A percentile compares a stretch with the other conserved stretches of the same genome.
Conservation (phyloP, 2,329 filamentous ascomycete species). For the Aureobasidium lini region DNA sequence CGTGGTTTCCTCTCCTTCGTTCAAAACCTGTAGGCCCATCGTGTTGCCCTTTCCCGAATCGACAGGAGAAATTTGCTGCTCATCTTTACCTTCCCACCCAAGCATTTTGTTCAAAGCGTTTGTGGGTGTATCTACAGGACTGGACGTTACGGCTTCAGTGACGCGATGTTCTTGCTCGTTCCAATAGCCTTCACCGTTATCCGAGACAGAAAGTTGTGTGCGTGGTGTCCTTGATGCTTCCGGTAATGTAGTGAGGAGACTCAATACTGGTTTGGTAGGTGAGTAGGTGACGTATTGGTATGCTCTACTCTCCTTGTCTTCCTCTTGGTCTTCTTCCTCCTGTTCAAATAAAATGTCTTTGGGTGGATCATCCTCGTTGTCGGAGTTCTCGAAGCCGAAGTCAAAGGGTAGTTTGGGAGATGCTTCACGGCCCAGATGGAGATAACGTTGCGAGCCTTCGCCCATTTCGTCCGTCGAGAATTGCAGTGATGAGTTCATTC, state of each 20-base stretch:
- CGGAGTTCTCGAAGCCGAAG: neutral
- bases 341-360: neutral
- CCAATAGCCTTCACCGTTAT: neutral
- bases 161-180: neutral
- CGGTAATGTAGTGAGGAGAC: neutral
- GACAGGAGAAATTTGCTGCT: too few species aligned
- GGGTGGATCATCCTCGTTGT: neutral
- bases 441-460: conserved; percentile 31
- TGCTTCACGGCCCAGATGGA: conserved; percentile 34
- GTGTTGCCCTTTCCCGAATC: neutral
- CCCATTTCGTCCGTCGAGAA: conserved; percentile 9
- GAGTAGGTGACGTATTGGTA: neutral
- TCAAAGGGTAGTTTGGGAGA: conserved; percentile 26
- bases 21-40: neutral
- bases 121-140: neutral
- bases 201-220: neutral
- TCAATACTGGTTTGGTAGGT: neutral
- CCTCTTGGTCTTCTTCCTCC: neutral
- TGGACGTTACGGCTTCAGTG: neutral
- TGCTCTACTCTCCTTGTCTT: neutral
- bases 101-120: neutral
- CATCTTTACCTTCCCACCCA: neutral
- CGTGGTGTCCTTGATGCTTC: neutral
- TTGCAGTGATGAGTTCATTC: conserved; percentile 32
- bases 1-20: neutral